Percentiles rank a stretch among this genome's conserved stretches.
Evolutionary conservation across 257 asterid species (phyloP).

Genomic region (Capsicum baccatum): DNA sequence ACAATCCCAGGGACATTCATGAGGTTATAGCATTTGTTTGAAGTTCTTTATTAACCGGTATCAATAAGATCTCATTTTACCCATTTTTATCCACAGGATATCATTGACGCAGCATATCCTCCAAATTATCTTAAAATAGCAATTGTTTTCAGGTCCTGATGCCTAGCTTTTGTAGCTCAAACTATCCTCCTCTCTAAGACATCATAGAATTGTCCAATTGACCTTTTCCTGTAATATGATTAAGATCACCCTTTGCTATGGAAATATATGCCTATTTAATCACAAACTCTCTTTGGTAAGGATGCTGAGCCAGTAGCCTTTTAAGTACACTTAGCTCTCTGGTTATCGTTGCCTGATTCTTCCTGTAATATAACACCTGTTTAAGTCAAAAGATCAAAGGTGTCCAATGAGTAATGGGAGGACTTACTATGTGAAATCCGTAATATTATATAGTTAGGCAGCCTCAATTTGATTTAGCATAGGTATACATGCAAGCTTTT

Average conservation of each 20-base stretch:
- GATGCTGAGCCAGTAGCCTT: slow-evolving; percentile 18
- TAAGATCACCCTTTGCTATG: neutral
- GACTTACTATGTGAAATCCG: neutral
- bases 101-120: neutral
- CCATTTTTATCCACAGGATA: neutral
- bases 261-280: neutral
- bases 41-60: neutral
- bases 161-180: slow-evolving; percentile 23
- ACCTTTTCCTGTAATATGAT: slow-evolving; percentile 4
- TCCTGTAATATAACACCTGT: neutral
- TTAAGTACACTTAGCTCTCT: neutral
- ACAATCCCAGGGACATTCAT: slow-evolving; percentile 22
- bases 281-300: neutral
- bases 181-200: neutral
- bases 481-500: neutral
- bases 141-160: neutral
- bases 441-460: neutral
- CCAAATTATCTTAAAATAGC: neutral
- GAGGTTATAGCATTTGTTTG: neutral
- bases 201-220: neutral
- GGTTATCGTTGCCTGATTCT: slow-evolving; percentile 17
- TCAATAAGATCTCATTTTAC: slow-evolving; percentile 6
- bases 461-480: neutral
- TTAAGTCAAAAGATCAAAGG: neutral
- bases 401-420: neutral